Evolutionary conservation across 441 rosid genomes (phyloP).

Genomic region (Monsonia emarginata): DNA sequence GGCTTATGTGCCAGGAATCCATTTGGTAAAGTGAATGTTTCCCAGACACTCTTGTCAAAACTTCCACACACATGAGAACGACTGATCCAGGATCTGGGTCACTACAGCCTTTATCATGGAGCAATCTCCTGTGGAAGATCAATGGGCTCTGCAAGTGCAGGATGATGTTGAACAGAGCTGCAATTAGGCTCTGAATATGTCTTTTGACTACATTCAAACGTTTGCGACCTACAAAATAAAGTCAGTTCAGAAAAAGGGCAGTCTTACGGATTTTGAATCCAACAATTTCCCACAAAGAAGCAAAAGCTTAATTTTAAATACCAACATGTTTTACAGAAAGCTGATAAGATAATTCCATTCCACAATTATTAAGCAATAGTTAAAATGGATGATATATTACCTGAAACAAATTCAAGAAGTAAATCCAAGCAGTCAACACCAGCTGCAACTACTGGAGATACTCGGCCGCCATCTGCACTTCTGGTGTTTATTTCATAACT

Average conservation of each 20-base stretch:
- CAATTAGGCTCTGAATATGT: conserved; percentile 53
- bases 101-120: conserved; percentile 21
- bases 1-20: conserved; percentile 69
- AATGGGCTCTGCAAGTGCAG: conserved; percentile 69
- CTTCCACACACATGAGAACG: conserved; percentile 81
- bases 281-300: too few relatives aligned
- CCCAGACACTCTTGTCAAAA: conserved; percentile 64
- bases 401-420: conserved; percentile 67
- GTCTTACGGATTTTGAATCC: too few relatives aligned
- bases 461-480: conserved; percentile 48
- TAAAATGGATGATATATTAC: conserved; percentile 29
- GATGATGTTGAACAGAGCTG: conserved; percentile 60
- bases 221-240: conserved; percentile 52
- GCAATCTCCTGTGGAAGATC: conserved; percentile 34
- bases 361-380: conserved; percentile 7
- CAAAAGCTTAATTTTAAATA: too few relatives aligned
- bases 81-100: conserved; percentile 76
- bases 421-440: conserved; percentile 83
- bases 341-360: conserved; percentile 1
- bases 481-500: conserved; percentile 45
- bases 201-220: conserved; percentile 48
- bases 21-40: conserved; percentile 56
- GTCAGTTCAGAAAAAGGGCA: conserved; percentile 19
- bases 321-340: background rate
- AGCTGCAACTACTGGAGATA: conserved; percentile 65